Evolutionary conservation across 2,329 filamentous ascomycete genomes (phyloP).

Genomic region (Cytospora mali): DNA sequence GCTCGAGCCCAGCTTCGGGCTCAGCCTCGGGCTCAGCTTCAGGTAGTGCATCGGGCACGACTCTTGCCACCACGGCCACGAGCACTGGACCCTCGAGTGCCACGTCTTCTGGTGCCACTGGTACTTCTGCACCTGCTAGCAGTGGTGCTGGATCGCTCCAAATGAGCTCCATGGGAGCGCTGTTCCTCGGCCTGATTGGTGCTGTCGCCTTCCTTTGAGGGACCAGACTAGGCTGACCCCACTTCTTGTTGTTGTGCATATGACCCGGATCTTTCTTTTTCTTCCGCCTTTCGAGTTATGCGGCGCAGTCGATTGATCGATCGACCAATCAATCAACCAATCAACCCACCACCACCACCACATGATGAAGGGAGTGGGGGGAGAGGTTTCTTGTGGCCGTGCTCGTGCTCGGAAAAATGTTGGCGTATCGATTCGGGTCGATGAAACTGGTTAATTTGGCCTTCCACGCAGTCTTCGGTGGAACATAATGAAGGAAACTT

Average conservation of each 20-base stretch:
- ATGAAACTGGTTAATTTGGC: not conserved
- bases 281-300: constrained; percentile 5
- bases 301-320: not conserved
- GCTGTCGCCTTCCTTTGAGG: constrained; percentile 42
- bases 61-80: constrained; percentile 30
- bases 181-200: constrained; percentile 39
- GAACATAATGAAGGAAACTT: constrained; percentile 11
- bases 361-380: no score
- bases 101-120: constrained; percentile 30
- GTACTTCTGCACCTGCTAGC: constrained; percentile 33
- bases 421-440: constrained; percentile 2
- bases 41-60: constrained; percentile 26
- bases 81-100: constrained; percentile 28
- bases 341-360: no score
- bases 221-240: not conserved
- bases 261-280: not conserved
- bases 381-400: no score
- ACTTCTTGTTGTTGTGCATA: not conserved
- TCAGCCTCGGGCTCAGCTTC: not conserved
- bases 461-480: constrained; percentile 6
- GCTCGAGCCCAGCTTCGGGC: constrained; percentile 4
- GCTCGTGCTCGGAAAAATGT: not conserved
- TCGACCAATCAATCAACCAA: no score
- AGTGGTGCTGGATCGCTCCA: constrained; percentile 37
- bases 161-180: constrained; percentile 39